Conservation (phyloP, 1,284 basidiomycete species). For the Tilletia caries region DNA sequence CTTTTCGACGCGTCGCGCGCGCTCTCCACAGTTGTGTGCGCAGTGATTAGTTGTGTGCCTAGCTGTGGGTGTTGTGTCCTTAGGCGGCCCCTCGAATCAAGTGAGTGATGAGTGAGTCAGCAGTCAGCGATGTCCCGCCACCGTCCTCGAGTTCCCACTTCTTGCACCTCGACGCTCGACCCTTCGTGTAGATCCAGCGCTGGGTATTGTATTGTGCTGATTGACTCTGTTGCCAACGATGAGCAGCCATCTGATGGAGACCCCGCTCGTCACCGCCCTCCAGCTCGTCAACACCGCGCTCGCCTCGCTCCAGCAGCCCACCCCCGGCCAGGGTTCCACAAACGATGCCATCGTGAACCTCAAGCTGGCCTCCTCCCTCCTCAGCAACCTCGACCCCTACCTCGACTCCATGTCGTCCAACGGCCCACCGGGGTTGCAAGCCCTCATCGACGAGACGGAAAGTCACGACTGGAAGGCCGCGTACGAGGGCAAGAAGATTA, state of each 20-base stretch:
- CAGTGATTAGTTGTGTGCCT: too few species aligned
- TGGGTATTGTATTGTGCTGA: too few species aligned
- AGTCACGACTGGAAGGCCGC: conserved; percentile 35
- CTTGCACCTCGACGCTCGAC: too few species aligned
- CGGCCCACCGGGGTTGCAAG: conserved; percentile 24
- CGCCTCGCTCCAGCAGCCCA: conserved; percentile 15
- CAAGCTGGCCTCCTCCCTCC: conserved; percentile 25
- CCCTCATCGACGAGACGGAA: conserved; percentile 31
- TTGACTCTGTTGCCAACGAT: background rate
- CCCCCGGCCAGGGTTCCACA: background rate
- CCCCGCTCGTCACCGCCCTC: conserved; percentile 28
- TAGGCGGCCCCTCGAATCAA: too few species aligned
- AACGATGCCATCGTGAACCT: conserved; percentile 23
- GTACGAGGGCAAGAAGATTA: conserved; percentile 22
- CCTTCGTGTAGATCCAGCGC: too few species aligned
- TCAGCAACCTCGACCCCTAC: conserved; percentile 32
- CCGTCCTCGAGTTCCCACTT: too few species aligned
- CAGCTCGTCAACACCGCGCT: conserved; percentile 23
- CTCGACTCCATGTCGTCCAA: conserved; percentile 28
- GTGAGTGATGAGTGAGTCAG: too few species aligned
- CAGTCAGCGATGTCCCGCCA: too few species aligned
- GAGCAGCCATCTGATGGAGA: conserved; percentile 18
- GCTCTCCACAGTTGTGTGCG: too few species aligned
- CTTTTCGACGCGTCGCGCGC: too few species aligned
- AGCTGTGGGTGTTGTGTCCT: too few species aligned